Conservation (phyloP, 257 asterid genomes). For the Dorcoceras hygrometricum region DNA sequence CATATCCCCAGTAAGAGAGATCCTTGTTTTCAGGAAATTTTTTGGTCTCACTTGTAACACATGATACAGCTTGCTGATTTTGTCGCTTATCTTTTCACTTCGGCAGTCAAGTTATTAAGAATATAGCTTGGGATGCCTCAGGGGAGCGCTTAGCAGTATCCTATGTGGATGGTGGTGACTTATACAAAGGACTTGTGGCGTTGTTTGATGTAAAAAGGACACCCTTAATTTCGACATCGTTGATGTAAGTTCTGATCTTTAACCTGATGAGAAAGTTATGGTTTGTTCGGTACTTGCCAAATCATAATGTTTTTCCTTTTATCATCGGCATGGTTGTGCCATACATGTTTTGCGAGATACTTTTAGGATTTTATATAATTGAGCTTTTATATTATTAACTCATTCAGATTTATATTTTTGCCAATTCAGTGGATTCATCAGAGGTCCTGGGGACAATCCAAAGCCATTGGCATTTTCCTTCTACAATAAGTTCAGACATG, state of each 20-base stretch:
- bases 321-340: slow-evolving; percentile 6
- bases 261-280: slow-evolving; percentile 4
- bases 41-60: slow-evolving; percentile 1
- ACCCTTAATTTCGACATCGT: slow-evolving; percentile 78
- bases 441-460: slow-evolving; percentile 95
- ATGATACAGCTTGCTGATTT: slow-evolving; percentile 13
- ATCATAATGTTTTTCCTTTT: background rate
- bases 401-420: slow-evolving; percentile 15
- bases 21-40: background rate
- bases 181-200: slow-evolving; percentile 84
- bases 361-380: slow-evolving; percentile 10
- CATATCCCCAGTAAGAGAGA: background rate
- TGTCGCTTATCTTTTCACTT: slow-evolving; percentile 8
- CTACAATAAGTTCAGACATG: slow-evolving; percentile 83
- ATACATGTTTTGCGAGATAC: slow-evolving; percentile 1
- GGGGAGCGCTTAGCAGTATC: slow-evolving; percentile 95
- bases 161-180: slow-evolving; percentile 75
- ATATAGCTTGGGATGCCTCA: slow-evolving; percentile 97
- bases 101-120: slow-evolving; percentile 66
- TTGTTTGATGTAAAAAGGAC: slow-evolving; percentile 81
- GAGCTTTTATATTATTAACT: slow-evolving; percentile 11
- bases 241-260: slow-evolving; percentile 58
- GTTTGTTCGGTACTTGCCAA: background rate
- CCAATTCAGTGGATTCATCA: slow-evolving; percentile 75
- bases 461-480: slow-evolving; percentile 84